Base-by-base conservation (phyloP, 2,329 filamentous ascomycete genomes). In the Alternaria sp. region DNA sequence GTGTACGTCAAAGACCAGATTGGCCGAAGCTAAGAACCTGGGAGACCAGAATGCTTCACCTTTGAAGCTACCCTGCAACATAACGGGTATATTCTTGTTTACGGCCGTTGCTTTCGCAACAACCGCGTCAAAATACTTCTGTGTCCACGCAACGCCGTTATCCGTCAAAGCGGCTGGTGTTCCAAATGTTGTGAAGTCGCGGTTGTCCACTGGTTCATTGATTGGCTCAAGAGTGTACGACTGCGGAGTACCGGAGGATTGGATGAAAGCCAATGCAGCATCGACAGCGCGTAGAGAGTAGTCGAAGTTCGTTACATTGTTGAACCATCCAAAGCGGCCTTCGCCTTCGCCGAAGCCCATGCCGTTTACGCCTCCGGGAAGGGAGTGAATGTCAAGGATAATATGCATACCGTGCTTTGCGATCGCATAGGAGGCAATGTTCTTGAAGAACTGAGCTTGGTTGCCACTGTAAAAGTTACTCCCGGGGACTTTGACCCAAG, bases 191-290 rank as follows among this genome's bases (percentile, higher is more conserved):
- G 65, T 57, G 34, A 79, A 63, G 58, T 77, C 60, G 7, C 34
- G 46, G 34, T 61, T 77, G 66, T 80, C 78, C 30, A 63, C 70
- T 0, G 77, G 65, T 52, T 81, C 78, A 64, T 81, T 81, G 64
- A 81, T 74, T 5, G 78, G 76, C 4, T 68, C 70, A 41, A 81
- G 61, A 16, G 76, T 78, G 64, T 73, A 79, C 9, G 67, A 69
- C 51, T 77, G 65, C 5, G 68, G 66, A 18, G 57, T 66, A 12
- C 70, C 71, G 5, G 72, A 75, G 9, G 53, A 54, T 47, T 72
- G 56, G 49, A 80, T 74, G 56, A 74, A 80, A n/a, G 59, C 54
- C 12, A 79, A 59, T 1, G 75, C 68, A 2, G 66, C 66, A 18
- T 77, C 75, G 39, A 79, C 66, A 7, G 72, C 76, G 32, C 70